Evolutionary conservation across 2,329 filamentous ascomycete species (phyloP), one percentile per base, ranked within the genome.

Genomic region (Pseudocercospora crystallina): DNA sequence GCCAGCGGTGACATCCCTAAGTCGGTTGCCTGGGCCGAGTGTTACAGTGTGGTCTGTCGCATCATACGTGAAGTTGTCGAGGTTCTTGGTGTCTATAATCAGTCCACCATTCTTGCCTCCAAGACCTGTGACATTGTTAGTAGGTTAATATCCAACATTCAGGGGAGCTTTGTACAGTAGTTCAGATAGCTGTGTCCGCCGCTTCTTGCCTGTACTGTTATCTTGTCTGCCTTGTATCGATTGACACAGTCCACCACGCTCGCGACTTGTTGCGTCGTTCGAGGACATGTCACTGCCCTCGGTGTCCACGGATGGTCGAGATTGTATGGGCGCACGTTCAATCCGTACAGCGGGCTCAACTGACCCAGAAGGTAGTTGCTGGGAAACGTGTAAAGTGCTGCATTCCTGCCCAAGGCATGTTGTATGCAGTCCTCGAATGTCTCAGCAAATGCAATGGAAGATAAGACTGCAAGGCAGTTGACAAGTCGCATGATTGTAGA

Each of bases 361-460:
- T 48, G 43, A 10, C 49, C 51, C 30, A 56, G 41, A 9, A 58
- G 13, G 37, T 46, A 53, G 29, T 58, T 51, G 26, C 47, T 45
- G 3, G 51, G 54, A 17, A 57, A 57, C 3, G 51, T 45, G 34
- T 52, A 57, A 5, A 47, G 49, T 12, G 46, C 38, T 13, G 45
- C 47, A 26, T 57, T 42, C n/a, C 43, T 31, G n/a, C 42, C 45
- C 34, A 52, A 44, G 14, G 54, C 54, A 2, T 47, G 14, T 35
- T 37, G 44, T 35, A 54, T 52, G 31, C 54, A 57, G 39, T 54
- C 36, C 30, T 57, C 51, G 35, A 57, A 57, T 10, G 54, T 26
- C 20, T 26, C 4, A 26, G 20, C 20, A 26, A 7, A 26, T 3
- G 7, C 20, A 26, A 26, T 7, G 7, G 20, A 3, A 4, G 7